Base-by-base conservation (phyloP, 495 filamentous ascomycete genomes). In the Trichoderma gamsii region DNA sequence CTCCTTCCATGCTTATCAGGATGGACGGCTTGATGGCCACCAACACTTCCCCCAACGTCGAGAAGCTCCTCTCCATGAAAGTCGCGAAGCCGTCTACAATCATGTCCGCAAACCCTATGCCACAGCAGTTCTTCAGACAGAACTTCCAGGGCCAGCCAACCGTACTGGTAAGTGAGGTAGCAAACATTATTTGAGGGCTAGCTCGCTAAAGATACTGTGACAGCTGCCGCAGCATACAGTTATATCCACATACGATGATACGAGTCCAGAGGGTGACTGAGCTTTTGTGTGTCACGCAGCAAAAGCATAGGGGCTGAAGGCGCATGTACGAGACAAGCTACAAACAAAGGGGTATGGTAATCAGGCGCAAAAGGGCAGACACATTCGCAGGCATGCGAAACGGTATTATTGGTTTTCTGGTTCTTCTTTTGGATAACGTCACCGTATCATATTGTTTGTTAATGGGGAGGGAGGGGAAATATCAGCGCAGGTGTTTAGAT, bases 1-100 rank as follows among this genome's bases (percentile, higher is more conserved):
- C 84, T 65, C 83, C 83, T 8, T 82, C 79, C 0, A 84, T 85
- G 83, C 76, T 83, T 69, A 84, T 85, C 74, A 78, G 78, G 16
- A 74, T 78, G 23, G 83, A 85, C 65, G 75, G 73, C 6, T 68
- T 81, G 1, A 73, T 82, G 75, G 73, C 73, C 1, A 63, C 71
- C 38, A 74, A 73, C 2, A 75, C 75, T 32, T 73, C 73, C n/a
- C 69, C 73, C 29, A 71, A 77, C 67, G 78, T 79, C 51, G 73
- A 74, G 61, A 75, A 76, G 70, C 44, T 77, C 25, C 65, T 75
- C 29, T 72, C 73, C 52, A 69, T 70, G 29, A 67, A 67, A 27
- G 27, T 66, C 4, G 67, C 70, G 11, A 63, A 72, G 0, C 68
- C 72, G 18, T 69, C 68, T 15, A 65, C 71, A 2, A 73, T n/a